Conservation (phyloP, 164 flowering plant species). For the Akebia trifoliata region DNA sequence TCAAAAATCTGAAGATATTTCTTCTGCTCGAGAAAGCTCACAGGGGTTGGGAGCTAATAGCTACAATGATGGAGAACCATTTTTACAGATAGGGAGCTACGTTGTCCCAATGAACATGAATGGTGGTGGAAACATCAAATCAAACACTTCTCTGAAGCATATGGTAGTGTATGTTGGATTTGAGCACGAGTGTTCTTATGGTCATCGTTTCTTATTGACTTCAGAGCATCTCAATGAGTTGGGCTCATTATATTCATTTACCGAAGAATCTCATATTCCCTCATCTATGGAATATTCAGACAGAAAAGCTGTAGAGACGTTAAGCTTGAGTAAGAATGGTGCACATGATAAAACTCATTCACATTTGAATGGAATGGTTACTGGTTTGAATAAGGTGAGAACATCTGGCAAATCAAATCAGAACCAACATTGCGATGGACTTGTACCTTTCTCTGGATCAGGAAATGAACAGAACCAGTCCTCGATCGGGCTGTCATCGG, state of each 20-base stretch:
- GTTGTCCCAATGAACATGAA: slow-evolving; percentile 41
- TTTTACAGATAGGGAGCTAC: slow-evolving; percentile 62
- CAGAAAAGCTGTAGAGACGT: slow-evolving; percentile 19
- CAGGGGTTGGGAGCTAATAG: slow-evolving; percentile 14
- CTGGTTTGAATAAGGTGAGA: slow-evolving; percentile 28
- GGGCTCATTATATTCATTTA: slow-evolving; percentile 35
- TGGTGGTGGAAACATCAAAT: slow-evolving; percentile 30
- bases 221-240: slow-evolving; percentile 61
- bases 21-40: slow-evolving; percentile 29
- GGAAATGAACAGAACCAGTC: slow-evolving; percentile 30
- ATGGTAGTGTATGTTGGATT: slow-evolving; percentile 67
- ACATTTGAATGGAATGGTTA: slow-evolving; percentile 22
- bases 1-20: slow-evolving; percentile 23
- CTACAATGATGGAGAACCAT: slow-evolving; percentile 30
- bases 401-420: slow-evolving; percentile 31
- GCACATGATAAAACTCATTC: slow-evolving; percentile 34
- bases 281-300: slow-evolving; percentile 29
- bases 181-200: slow-evolving; percentile 92
- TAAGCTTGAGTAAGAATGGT: slow-evolving; percentile 32
- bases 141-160: slow-evolving; percentile 32
- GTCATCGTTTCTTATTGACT: slow-evolving; percentile 78
- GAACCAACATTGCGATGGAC: slow-evolving; percentile 21
- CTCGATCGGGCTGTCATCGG: slow-evolving; percentile 14
- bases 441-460: slow-evolving; percentile 14
- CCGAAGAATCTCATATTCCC: slow-evolving; percentile 38